Evolutionary conservation across 2,329 filamentous ascomycete species (phyloP).

Genomic region (Didymella arachidicola): DNA sequence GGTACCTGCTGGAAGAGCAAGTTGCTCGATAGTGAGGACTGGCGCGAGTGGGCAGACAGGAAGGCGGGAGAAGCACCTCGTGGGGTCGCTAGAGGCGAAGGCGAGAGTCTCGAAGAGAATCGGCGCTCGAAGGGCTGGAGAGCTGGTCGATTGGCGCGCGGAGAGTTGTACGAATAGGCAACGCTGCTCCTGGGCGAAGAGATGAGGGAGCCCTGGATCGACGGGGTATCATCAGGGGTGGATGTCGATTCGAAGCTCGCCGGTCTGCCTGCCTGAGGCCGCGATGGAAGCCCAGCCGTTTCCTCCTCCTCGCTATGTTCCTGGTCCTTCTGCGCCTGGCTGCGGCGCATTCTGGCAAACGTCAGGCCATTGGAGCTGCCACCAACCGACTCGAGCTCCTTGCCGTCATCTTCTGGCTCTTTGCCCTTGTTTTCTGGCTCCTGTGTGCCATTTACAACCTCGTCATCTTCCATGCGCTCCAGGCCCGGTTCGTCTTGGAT

Average conservation of each 20-base stretch:
- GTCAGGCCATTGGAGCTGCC: constrained; percentile 39
- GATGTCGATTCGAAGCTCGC: constrained; percentile 77
- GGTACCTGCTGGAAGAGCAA: constrained; percentile 67
- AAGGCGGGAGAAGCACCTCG: constrained; percentile 79
- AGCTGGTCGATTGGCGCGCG: constrained; percentile 77
- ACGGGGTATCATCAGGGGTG: constrained; percentile 83
- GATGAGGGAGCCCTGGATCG: constrained; percentile 68
- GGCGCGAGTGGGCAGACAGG: constrained; percentile 77
- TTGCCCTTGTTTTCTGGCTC: constrained; percentile 27
- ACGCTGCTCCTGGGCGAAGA: constrained; percentile 77
- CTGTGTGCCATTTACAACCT: constrained; percentile 16
- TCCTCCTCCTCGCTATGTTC: neutral
- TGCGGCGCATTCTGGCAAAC: constrained; percentile 42
- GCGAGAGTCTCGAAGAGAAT: constrained; percentile 86
- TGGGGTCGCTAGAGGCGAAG: constrained; percentile 66
- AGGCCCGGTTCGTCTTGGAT: constrained; percentile 64
- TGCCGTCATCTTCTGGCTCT: constrained; percentile 24
- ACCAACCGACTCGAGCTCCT: constrained; percentile 36
- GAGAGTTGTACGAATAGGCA: constrained; percentile 72
- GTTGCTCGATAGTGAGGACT: constrained; percentile 79
- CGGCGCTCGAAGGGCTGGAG: constrained; percentile 93
- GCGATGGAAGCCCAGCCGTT: constrained; percentile 26
- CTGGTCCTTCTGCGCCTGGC: constrained; percentile 29
- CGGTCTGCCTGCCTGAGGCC: constrained; percentile 23
- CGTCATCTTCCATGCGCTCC: constrained; percentile 49